Percentiles rank a stretch among this genome's conserved stretches.
phyloP scores from a whole-genome alignment of 2,329 filamentous ascomycete genomes.

The Balansia obtecta region DNA sequence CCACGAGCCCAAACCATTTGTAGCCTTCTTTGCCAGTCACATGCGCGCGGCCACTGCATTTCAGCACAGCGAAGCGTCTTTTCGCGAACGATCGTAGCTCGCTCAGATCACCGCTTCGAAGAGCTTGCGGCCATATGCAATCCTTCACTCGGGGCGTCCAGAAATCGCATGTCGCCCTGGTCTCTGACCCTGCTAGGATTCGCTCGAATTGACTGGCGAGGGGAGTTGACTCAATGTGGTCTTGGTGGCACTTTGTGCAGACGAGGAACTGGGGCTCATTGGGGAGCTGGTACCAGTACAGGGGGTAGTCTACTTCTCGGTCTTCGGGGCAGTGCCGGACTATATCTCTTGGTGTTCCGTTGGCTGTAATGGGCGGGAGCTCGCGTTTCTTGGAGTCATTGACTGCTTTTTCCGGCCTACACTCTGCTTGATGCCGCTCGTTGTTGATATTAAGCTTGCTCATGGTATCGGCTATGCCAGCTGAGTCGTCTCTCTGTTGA shows the following conservation, averaged over 20 bases:
- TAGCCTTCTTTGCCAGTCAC: constrained; percentile 13
- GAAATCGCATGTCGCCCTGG: constrained; percentile 19
- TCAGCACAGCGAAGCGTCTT: constrained; percentile 12
- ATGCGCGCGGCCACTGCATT: constrained; percentile 17
- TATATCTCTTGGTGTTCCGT: constrained; percentile 12
- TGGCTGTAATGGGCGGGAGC: constrained; percentile 9
- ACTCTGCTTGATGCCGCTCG: not conserved
- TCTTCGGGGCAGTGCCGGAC: constrained; percentile 17
- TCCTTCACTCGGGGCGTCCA: constrained; percentile 21
- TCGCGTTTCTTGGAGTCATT: not conserved
- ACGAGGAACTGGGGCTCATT: constrained; percentile 20
- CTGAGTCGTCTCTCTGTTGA: not conserved
- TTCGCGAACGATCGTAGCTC: constrained; percentile 17
- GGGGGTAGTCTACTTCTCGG: constrained; percentile 15
- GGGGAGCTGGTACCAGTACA: constrained; percentile 20
- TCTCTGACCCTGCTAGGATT: constrained; percentile 14
- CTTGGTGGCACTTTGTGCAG: constrained; percentile 29
- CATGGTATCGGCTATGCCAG: not conserved
- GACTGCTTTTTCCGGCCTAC: not conserved
- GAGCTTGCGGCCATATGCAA: constrained; percentile 20
- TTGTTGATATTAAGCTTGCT: not conserved
- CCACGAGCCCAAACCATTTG: constrained; percentile 20
- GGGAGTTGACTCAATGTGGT: constrained; percentile 20
- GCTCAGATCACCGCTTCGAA: constrained; percentile 14
- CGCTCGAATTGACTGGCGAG: constrained; percentile 19